phyloP scores from a whole-genome alignment of 257 asterid genomes.

The Phtheirospermum japonicum region DNA sequence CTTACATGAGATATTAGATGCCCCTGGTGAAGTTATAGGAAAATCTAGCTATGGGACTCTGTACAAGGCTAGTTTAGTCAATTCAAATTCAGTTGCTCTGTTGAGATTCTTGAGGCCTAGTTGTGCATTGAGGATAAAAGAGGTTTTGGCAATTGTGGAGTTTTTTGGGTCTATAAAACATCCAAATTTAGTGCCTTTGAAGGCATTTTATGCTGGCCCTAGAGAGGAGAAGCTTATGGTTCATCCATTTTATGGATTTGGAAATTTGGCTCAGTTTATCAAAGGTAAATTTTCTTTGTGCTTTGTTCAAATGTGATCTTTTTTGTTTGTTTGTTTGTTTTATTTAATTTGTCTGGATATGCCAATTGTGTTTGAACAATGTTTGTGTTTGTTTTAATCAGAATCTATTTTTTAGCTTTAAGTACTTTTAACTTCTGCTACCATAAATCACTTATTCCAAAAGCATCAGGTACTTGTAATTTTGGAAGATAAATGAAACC shows the following conservation, averaged over 20 bases:
- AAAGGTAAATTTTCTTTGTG: conserved; percentile 43
- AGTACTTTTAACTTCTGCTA: too few species aligned
- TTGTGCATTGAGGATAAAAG: conserved; percentile 61
- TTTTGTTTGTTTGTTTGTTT: background rate
- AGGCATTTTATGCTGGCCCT: conserved; percentile 72
- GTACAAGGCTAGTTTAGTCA: conserved; percentile 65
- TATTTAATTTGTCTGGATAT: too few species aligned
- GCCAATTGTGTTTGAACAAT: background rate
- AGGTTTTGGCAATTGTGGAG: conserved; percentile 53
- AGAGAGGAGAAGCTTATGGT: conserved; percentile 78
- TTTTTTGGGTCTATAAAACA: conserved; percentile 67
- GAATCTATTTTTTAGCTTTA: too few species aligned
- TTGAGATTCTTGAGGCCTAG: conserved; percentile 79
- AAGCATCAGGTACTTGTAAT: too few species aligned
- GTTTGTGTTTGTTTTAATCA: too few species aligned
- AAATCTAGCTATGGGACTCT: conserved; percentile 72
- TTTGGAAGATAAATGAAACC: too few species aligned
- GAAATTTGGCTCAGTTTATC: conserved; percentile 61
- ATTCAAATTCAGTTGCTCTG: conserved; percentile 47
- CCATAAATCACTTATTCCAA: too few species aligned
- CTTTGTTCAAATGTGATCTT: background rate
- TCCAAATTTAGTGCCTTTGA: conserved; percentile 68
- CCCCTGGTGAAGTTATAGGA: conserved; percentile 83
- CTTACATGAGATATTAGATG: conserved; percentile 58
- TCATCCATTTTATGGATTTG: conserved; percentile 58